Evolutionary conservation across 176 grass and related monocot genomes (phyloP).

Genomic region (Guadua angustifolia): DNA sequence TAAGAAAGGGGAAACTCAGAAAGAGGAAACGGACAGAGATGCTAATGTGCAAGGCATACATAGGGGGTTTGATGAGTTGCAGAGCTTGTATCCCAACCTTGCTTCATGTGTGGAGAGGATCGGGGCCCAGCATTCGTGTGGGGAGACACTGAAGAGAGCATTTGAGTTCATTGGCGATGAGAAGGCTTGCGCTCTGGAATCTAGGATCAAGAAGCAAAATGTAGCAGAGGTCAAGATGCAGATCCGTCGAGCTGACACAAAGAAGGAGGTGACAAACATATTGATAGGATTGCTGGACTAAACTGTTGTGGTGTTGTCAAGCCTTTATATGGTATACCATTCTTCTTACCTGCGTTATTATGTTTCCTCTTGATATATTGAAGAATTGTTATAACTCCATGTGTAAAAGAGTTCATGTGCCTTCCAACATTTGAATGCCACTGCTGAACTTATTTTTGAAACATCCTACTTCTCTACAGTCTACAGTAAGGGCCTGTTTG

Average conservation of each 20-base stretch:
- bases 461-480: background rate
- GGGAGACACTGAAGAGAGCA: conserved; percentile 46
- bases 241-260: background rate
- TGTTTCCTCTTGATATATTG: conserved; percentile 4
- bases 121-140: conserved; percentile 32
- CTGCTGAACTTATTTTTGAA: conserved; percentile 1
- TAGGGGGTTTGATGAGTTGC: conserved; percentile 40
- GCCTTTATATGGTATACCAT: conserved; percentile 33
- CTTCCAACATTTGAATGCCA: background rate
- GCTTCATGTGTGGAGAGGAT: conserved; percentile 43
- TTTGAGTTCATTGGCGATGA: conserved; percentile 49
- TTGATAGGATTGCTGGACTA: conserved; percentile 21
- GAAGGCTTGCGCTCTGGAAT: conserved; percentile 46
- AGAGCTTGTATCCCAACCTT: conserved; percentile 47
- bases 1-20: background rate
- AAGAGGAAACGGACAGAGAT: conserved; percentile 31
- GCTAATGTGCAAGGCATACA: background rate
- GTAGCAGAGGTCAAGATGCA: background rate
- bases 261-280: conserved; percentile 32
- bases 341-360: conserved; percentile 13
- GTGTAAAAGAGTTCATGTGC: background rate
- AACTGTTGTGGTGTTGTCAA: background rate
- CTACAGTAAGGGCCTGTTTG: too few species aligned
- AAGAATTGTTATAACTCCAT: conserved; percentile 8
- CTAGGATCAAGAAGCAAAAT: conserved; percentile 35